Evolutionary conservation across 371 early-diverging fungal genomes (phyloP).

Genomic region (Coemansia sp.): DNA sequence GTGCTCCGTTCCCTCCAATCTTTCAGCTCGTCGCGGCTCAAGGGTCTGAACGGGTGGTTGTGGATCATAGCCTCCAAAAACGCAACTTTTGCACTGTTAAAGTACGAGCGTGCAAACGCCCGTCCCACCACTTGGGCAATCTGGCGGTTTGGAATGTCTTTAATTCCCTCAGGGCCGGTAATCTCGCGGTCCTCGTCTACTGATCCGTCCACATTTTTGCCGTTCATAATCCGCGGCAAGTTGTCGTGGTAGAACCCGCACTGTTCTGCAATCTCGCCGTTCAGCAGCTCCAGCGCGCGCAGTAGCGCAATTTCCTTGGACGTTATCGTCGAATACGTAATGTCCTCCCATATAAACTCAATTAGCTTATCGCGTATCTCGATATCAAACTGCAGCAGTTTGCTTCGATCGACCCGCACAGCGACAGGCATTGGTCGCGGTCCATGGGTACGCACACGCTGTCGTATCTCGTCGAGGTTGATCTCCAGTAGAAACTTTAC

Average conservation of each 20-base stretch:
- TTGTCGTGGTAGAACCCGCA: slow-evolving; percentile 18
- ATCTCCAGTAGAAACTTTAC: slow-evolving; percentile 24
- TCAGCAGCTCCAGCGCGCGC: slow-evolving; percentile 41
- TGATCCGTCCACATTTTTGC: slow-evolving; percentile 17
- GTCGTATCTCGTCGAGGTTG: slow-evolving; percentile 20
- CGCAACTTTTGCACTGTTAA: slow-evolving; percentile 10
- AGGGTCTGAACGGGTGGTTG: slow-evolving; percentile 46
- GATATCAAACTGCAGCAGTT: slow-evolving; percentile 24
- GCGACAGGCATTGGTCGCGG: slow-evolving; percentile 44
- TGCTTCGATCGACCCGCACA: slow-evolving; percentile 19
- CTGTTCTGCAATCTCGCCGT: slow-evolving; percentile 27
- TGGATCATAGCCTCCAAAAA: slow-evolving; percentile 42
- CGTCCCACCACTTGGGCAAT: slow-evolving; percentile 28
- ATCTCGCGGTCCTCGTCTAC: slow-evolving; percentile 7
- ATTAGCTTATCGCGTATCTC: slow-evolving; percentile 21
- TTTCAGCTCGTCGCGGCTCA: slow-evolving; percentile 34
- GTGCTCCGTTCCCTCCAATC: slow-evolving; percentile 25
- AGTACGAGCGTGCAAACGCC: slow-evolving; percentile 39
- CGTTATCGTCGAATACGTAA: slow-evolving; percentile 17
- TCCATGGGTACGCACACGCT: slow-evolving; percentile 20
- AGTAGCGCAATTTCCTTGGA: slow-evolving; percentile 35
- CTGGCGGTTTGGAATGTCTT: slow-evolving; percentile 10
- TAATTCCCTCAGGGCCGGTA: background rate
- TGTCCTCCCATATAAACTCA: slow-evolving; percentile 38
- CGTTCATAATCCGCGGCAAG: slow-evolving; percentile 17